Percentiles rank a stretch among this genome's conserved stretches.
Conservation (phyloP, 1,139 yeast species). For the Kluyveromyces marxianus region DNA sequence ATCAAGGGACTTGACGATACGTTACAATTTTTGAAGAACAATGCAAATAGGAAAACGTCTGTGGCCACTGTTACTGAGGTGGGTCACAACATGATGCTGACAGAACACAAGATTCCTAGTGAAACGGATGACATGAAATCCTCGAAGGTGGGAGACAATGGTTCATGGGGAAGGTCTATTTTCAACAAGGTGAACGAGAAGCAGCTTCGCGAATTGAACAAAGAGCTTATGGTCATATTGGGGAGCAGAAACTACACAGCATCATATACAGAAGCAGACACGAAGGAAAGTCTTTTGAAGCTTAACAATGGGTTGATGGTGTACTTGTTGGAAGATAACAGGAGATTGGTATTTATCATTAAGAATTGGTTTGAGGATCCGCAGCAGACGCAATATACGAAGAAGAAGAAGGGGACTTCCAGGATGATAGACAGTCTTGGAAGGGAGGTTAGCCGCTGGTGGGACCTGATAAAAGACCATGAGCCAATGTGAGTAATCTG, state of each 20-base stretch:
- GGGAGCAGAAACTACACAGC: constrained; percentile 14
- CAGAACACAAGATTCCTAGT: not conserved
- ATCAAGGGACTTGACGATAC: constrained; percentile 24
- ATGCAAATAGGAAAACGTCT: constrained; percentile 7
- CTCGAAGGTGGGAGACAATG: not conserved
- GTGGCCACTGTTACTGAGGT: constrained; percentile 11
- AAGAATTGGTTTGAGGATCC: constrained; percentile 25
- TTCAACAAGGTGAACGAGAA: constrained; percentile 17
- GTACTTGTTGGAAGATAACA: constrained; percentile 18
- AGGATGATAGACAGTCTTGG: constrained; percentile 20
- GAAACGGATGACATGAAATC: not conserved
- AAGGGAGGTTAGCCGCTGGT: constrained; percentile 20
- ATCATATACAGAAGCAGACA: not conserved
- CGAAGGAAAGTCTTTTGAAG: constrained; percentile 21
- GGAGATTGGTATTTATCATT: constrained; percentile 17
- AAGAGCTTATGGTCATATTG: constrained; percentile 15
- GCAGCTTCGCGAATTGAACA: constrained; percentile 22
- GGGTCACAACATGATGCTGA: not conserved
- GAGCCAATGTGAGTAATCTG: not conserved
- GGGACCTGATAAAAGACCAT: constrained; percentile 12
- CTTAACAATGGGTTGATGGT: constrained; percentile 28
- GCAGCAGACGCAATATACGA: constrained; percentile 1
- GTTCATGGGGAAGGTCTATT: constrained; percentile 7
- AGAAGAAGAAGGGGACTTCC: constrained; percentile 2
- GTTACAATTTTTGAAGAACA: constrained; percentile 6